These are phyloP conservation scores for Cicer cuneatum DNA, from an alignment of 306 rosid species.

Conservation along the genomic window DNA sequence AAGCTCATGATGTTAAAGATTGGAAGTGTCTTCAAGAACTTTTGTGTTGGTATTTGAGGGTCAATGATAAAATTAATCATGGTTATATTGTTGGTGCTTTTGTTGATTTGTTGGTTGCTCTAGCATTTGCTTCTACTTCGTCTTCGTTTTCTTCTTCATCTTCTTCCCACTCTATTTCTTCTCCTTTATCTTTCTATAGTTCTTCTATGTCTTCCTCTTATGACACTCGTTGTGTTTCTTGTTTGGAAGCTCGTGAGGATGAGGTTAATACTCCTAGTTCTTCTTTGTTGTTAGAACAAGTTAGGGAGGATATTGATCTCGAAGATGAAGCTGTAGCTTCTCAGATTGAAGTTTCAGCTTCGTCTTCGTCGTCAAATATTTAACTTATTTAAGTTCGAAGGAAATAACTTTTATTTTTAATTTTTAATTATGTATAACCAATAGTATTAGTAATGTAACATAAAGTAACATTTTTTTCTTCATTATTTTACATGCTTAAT, in stretches of 20 bases:
- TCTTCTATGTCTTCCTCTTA: constrained; percentile 57
- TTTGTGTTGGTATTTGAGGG: constrained; percentile 74
- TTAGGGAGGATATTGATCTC: constrained; percentile 46
- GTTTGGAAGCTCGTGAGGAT: constrained; percentile 51
- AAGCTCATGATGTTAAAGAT: constrained; percentile 69
- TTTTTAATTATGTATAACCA: constrained; percentile 33
- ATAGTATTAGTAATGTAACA: constrained; percentile 1
- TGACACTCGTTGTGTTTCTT: constrained; percentile 56
- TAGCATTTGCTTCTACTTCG: constrained; percentile 38
- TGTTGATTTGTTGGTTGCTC: constrained; percentile 72
- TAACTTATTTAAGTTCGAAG: constrained; percentile 12
- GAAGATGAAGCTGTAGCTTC: constrained; percentile 15
- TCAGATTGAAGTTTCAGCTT: background rate
- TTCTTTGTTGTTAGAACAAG: constrained; percentile 57
- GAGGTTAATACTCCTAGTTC: constrained; percentile 45
- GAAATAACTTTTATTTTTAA: background rate
- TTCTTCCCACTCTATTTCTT: constrained; percentile 47
- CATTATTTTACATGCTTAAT: background rate
- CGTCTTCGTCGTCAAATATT: background rate
- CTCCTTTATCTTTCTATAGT: constrained; percentile 62
- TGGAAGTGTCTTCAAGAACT: constrained; percentile 80
- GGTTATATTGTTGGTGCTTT: constrained; percentile 77
- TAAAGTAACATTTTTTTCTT: constrained; percentile 40
- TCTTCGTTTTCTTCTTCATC: constrained; percentile 2
- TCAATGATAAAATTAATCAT: constrained; percentile 67